A percentile compares a stretch with the other conserved stretches of the same genome.
phyloP scores from a whole-genome alignment of 768 basidiomycete species.

The Suillus occidentalis region DNA sequence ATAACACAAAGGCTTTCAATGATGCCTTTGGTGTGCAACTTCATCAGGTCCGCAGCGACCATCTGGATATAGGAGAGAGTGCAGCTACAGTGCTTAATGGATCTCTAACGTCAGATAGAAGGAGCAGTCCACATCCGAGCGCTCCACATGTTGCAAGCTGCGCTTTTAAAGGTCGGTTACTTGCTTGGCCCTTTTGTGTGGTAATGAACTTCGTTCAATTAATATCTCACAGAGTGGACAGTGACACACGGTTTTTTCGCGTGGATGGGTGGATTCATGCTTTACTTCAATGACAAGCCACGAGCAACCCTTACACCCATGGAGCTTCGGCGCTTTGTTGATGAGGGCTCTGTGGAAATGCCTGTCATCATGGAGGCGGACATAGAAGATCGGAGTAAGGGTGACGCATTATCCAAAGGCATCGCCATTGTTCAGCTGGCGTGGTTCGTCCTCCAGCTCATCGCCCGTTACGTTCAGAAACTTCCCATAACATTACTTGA shows the following conservation, averaged over 20 bases:
- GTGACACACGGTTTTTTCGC: slow-evolving; percentile 19
- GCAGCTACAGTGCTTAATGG: not conserved
- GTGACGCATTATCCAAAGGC: slow-evolving; percentile 35
- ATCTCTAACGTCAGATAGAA: not conserved
- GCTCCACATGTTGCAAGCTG: not conserved
- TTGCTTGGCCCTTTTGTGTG: not conserved
- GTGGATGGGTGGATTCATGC: slow-evolving; percentile 24
- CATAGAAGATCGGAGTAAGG: slow-evolving; percentile 9
- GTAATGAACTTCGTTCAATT: not conserved
- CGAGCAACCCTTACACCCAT: slow-evolving; percentile 2
- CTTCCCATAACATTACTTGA: slow-evolving; percentile 50
- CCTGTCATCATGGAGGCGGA: slow-evolving; percentile 8
- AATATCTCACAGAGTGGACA: slow-evolving; percentile 1
- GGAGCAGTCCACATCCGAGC: not conserved
- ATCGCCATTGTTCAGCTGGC: slow-evolving; percentile 33
- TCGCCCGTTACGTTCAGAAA: slow-evolving; percentile 21
- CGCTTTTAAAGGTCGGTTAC: not conserved
- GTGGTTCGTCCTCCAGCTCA: slow-evolving; percentile 38
- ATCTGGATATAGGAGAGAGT: not conserved
- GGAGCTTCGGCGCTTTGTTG: not conserved
- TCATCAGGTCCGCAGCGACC: not conserved
- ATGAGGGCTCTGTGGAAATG: not conserved
- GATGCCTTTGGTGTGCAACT: not conserved
- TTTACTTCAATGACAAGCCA: slow-evolving; percentile 1
- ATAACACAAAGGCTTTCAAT: not conserved